Base-by-base conservation (phyloP, 345 rosid species). In the Dipteronia sinensis region DNA sequence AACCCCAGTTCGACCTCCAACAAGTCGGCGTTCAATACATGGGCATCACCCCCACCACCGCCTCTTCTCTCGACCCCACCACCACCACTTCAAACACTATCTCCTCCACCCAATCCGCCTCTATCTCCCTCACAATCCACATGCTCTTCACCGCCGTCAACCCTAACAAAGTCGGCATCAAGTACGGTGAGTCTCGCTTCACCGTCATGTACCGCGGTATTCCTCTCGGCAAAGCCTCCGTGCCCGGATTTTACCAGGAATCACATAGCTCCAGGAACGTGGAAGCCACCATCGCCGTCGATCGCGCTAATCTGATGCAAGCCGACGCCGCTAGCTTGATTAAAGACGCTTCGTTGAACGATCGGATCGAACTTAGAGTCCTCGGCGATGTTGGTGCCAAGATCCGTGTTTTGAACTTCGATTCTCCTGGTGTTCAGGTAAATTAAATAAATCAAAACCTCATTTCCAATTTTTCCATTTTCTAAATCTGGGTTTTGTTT, bases 391-490 rank as follows among this genome's bases (percentile, higher is more conserved):
- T 96, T 64, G 90, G 95, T 19, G 99, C 98, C 25, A 94, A 89
- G 98, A 92, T 96, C 92, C 97, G 99, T 6, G 90, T 92, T 79
- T 77, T 96, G 77, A 83, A 85, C 77, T 86, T 96, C 68, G 97
- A 96, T 87, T 94, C 99, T n/a, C 99, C 99, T 0, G 95, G 94
- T 31, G 97, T 95, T 84, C 88, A 93, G 98, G 99, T 93, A 76
- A 46, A 9, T 46, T 46, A 46, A 46, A 46, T 10, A 1, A 10
- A 46, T 42, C 10, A 1, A 42, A 42, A 79, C 22, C 20, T 17
- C 46, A 40, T 29, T 56, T 22, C 15, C 71, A 8, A 31, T 25
- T 17, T 17, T 66, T 27, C 29, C 10, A 34, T 7, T 67, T 8
- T 42, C 23, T 10, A 1, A 51, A 51, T 51, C n/a, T 15, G n/a